Evolutionary conservation across 139 green algal species (phyloP).

Genomic region (Micractinium conductrix): DNA sequence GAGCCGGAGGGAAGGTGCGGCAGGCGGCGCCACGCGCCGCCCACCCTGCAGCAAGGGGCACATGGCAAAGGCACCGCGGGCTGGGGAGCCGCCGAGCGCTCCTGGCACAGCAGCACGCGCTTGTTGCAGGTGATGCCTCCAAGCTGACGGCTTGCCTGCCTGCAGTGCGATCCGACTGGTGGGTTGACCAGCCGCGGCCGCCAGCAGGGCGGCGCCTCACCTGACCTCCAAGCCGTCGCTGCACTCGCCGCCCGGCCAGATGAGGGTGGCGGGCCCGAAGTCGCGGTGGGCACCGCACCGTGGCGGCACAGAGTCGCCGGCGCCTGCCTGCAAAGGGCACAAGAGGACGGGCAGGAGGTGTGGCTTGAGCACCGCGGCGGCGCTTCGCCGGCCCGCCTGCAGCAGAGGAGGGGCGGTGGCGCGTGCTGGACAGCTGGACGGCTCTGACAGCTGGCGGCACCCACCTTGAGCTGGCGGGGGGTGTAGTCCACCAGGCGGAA

Average conservation of each 20-base stretch:
- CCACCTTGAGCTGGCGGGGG: neutral
- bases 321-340: neutral
- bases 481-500: slow-evolving; percentile 36
- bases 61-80: no score
- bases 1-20: neutral
- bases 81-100: no score
- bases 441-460: neutral
- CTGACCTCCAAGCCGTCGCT: slow-evolving; percentile 36
- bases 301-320: neutral
- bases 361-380: neutral
- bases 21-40: neutral
- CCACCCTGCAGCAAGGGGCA: neutral
- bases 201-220: neutral
- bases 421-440: no score
- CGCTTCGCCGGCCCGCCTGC: no score
- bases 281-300: slow-evolving; percentile 33
- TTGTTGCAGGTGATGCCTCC: no score
- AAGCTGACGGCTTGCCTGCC: no score
- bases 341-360: no score
- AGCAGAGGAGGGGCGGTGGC: no score
- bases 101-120: no score
- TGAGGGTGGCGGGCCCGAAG: slow-evolving; percentile 33
- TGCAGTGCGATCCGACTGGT: no score
- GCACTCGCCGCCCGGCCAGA: slow-evolving; percentile 26
- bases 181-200: no score